phyloP scores from a whole-genome alignment of 345 rosid genomes.

The Eucalyptus lansdowneana region DNA sequence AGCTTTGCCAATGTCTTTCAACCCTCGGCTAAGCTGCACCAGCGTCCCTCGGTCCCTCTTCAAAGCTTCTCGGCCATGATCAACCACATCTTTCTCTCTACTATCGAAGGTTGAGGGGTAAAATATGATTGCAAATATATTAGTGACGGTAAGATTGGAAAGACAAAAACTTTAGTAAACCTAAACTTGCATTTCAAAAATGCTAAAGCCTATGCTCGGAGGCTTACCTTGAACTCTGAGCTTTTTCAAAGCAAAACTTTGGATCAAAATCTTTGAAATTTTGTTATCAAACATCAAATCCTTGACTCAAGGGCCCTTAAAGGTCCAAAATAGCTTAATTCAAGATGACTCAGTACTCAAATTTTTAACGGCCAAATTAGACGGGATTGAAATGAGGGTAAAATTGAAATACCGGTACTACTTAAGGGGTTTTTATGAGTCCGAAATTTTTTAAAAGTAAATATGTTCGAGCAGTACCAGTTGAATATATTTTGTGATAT shows the following conservation, averaged over 20 bases:
- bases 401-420: neutral
- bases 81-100: neutral
- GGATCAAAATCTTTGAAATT: neutral
- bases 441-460: accelerated
- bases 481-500: neutral
- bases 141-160: neutral
- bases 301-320: neutral
- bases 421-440: neutral
- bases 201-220: no score
- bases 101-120: neutral
- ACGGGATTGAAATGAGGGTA: neutral
- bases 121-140: neutral
- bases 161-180: neutral
- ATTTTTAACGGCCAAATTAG: neutral
- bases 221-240: no score
- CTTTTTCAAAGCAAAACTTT: neutral
- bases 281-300: neutral
- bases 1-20: neutral
- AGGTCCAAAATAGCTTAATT: neutral
- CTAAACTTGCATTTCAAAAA: no score
- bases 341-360: neutral
- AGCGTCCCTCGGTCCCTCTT: neutral
- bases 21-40: neutral
- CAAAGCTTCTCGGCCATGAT: neutral
- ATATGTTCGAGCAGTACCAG: neutral